phyloP scores from a whole-genome alignment of 352 stramenopile species.

The Pilasporangium apinafurcum region DNA sequence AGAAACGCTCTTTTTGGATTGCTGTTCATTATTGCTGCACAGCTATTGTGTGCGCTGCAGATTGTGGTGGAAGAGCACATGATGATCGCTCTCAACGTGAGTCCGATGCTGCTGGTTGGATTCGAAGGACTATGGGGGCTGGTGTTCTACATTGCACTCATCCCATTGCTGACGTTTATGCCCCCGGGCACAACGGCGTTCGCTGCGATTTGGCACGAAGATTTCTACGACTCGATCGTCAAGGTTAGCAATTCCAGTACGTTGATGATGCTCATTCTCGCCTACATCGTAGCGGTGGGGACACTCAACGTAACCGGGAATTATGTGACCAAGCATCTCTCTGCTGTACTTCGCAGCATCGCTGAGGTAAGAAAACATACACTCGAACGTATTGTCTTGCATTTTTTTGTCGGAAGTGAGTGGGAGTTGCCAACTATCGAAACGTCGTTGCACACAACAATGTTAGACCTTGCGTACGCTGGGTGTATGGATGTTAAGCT shows the following conservation, averaged over 20 bases:
- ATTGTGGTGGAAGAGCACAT: conserved; percentile 90
- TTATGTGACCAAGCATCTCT: conserved; percentile 85
- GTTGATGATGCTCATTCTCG: conserved; percentile 47
- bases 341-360: conserved; percentile 78
- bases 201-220: conserved; percentile 74
- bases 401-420: not conserved
- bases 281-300: conserved; percentile 66
- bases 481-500: conserved; percentile 64
- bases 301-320: conserved; percentile 79
- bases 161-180: conserved; percentile 63
- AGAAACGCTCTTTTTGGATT: conserved; percentile 66
- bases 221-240: conserved; percentile 74
- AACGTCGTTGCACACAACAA: conserved; percentile 2
- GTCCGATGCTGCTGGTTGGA: conserved; percentile 82
- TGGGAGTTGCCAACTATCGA: conserved; percentile 6
- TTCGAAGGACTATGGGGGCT: conserved; percentile 85
- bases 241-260: conserved; percentile 65
- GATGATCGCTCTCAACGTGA: conserved; percentile 76
- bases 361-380: conserved; percentile 35
- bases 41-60: conserved; percentile 82
- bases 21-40: conserved; percentile 66
- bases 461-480: conserved; percentile 69
- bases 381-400: not conserved
- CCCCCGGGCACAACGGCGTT: conserved; percentile 37
- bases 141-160: conserved; percentile 67